Evolutionary conservation across 108 stramenopile genomes (phyloP), one percentile per base, ranked within the genome.

Genomic region (Phaeodactylum tricornutum): DNA sequence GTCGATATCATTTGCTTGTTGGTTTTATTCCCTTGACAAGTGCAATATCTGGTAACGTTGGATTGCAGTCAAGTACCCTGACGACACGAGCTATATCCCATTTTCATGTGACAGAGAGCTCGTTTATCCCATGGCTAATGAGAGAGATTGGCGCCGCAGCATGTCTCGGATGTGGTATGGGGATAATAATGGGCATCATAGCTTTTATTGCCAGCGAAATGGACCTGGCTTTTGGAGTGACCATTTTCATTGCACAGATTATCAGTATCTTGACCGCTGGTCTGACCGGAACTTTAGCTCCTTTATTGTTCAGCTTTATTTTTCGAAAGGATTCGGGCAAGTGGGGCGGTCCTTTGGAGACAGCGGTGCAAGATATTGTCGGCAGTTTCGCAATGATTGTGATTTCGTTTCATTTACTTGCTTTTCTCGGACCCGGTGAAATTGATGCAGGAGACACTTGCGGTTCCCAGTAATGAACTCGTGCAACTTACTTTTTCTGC

Each of bases 21-120:
- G 63, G 67, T 0, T 50, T 85, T 17, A 59, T 85, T 17, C 79
- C 79, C 0, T 33, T 81, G 11, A 46, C 60, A 24, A 59, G 58
- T 47, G 84, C 84, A 6, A 62, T 85, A 5, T 79, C 78, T 6
- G 84, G 84, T 0, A 81, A 78, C 43, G 75, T 74, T 26, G 79
- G 74, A 0, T 47, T 85, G 35, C 84, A 85, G 47, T 62, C 84
- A 4, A 78, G 71, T 57, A 63, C 64, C 4, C 48, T 76, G 26
- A 80, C 79, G 1, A 70, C 74, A 2, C 45, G 72, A 33, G 74
- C 77, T n/a, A 67, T 85, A 32, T 47, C 61, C 15, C 64, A 75
- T 40, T 43, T 29, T 12, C 71, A 71, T 0, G 65, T 85, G 7
- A 66, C 50, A 3, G 44, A 31, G 16, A 51, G 67, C 11, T 64